These are phyloP conservation scores for Debaryomyces subglobosus DNA, from an alignment of 1,139 yeast species.

Conservation along the genomic window DNA sequence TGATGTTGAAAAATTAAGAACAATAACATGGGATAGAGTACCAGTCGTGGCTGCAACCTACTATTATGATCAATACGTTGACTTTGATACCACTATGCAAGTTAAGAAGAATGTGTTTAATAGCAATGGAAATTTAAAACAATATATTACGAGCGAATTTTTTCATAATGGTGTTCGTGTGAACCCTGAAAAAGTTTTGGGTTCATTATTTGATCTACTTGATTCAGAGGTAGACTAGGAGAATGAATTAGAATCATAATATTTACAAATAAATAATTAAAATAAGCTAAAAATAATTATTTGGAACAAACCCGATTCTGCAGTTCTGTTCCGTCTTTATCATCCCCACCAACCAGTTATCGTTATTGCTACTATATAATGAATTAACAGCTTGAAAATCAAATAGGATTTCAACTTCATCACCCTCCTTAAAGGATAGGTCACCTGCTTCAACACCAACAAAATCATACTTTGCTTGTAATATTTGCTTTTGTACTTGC, in stretches of 20 bases:
- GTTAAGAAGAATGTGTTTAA: slow-evolving; percentile 35
- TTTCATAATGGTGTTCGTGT: slow-evolving; percentile 57
- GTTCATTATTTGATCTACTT: slow-evolving; percentile 41
- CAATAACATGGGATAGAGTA: slow-evolving; percentile 35
- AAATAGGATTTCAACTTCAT: slow-evolving; percentile 35
- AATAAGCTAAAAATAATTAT: slow-evolving; percentile 27
- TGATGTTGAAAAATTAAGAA: slow-evolving; percentile 32
- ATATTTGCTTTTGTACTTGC: slow-evolving; percentile 13
- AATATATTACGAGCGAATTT: slow-evolving; percentile 50
- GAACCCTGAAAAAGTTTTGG: slow-evolving; percentile 44
- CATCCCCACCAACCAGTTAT: slow-evolving; percentile 42
- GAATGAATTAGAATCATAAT: slow-evolving; percentile 1
- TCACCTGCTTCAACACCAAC: slow-evolving; percentile 43
- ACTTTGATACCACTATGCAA: slow-evolving; percentile 42
- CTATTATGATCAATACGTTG: slow-evolving; percentile 57
- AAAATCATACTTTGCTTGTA: slow-evolving; percentile 34
- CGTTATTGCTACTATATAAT: slow-evolving; percentile 22
- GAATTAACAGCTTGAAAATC: slow-evolving; percentile 34
- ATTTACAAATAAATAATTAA: not conserved
- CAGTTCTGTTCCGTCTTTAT: slow-evolving; percentile 15
- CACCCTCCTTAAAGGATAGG: slow-evolving; percentile 41
- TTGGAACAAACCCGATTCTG: slow-evolving; percentile 47
- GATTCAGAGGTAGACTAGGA: slow-evolving; percentile 47
- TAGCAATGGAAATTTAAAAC: slow-evolving; percentile 39
- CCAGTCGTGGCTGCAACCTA: slow-evolving; percentile 58